Evolutionary conservation across 2,329 filamentous ascomycete species (phyloP).

Genomic region (Cladosporium austrohemisphaericum): DNA sequence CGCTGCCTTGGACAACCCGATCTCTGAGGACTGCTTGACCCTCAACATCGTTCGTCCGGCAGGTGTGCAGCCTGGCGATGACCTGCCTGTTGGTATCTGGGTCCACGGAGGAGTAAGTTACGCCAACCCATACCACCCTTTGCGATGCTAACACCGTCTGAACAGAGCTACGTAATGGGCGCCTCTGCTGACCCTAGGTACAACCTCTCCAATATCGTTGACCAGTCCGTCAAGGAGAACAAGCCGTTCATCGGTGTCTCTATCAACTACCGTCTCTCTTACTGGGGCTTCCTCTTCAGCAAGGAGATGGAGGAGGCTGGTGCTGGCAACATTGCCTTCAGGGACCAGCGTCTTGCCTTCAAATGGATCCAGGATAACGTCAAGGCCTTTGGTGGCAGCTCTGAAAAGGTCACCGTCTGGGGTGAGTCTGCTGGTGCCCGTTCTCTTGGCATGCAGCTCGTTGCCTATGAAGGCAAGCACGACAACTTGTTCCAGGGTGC

Average conservation of each 20-base stretch:
- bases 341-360: conserved; percentile 8
- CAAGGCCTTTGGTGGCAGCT: conserved; percentile 62
- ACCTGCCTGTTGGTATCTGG: conserved; percentile 56
- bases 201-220: conserved; percentile 57
- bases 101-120: conserved; percentile 56
- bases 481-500: conserved; percentile 43
- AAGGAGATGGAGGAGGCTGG: conserved; percentile 7
- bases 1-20: not conserved
- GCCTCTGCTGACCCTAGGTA: conserved; percentile 44
- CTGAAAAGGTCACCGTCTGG: conserved; percentile 72
- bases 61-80: conserved; percentile 29
- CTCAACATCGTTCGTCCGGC: conserved; percentile 54
- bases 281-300: conserved; percentile 13
- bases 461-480: conserved; percentile 36
- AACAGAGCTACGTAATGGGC: conserved; percentile 7
- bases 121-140: too few species aligned
- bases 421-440: conserved; percentile 61
- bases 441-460: conserved; percentile 36
- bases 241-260: conserved; percentile 53
- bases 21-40: conserved; percentile 55
- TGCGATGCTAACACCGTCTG: not conserved
- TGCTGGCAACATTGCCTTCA: conserved; percentile 30
- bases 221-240: conserved; percentile 53
- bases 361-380: conserved; percentile 45
- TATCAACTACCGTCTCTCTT: conserved; percentile 57